These are phyloP conservation scores for Trifolium fragiferum DNA, from an alignment of 306 rosid species.

Conservation along the genomic window DNA sequence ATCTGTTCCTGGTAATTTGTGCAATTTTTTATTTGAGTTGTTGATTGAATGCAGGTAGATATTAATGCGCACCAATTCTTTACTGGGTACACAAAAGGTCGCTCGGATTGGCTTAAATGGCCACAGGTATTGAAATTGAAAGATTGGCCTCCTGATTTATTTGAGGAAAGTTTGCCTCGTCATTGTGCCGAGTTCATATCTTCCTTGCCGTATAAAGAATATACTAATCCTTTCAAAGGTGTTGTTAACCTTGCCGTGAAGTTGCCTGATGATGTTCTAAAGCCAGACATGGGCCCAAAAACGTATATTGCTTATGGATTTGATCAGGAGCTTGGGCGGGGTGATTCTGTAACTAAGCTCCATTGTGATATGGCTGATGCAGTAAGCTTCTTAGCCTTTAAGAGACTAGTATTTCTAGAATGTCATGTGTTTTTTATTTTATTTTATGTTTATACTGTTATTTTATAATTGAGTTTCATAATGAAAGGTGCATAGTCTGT, in stretches of 20 bases:
- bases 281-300: constrained; percentile 93
- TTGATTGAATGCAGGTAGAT: constrained; percentile 59
- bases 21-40: constrained; percentile 6
- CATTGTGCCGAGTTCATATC: constrained; percentile 76
- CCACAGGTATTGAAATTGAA: constrained; percentile 84
- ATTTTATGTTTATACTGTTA: neutral
- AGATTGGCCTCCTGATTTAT: constrained; percentile 82
- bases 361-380: constrained; percentile 92
- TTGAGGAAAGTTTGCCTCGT: constrained; percentile 76
- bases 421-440: neutral
- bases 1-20: constrained; percentile 3
- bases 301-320: constrained; percentile 88
- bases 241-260: constrained; percentile 60
- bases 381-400: constrained; percentile 48
- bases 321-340: constrained; percentile 84
- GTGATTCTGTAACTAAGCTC: constrained; percentile 91
- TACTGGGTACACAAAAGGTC: constrained; percentile 65
- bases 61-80: constrained; percentile 75
- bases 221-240: constrained; percentile 67
- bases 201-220: constrained; percentile 76
- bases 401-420: neutral
- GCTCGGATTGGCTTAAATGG: constrained; percentile 47
- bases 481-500: neutral
- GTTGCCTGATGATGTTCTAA: constrained; percentile 41
- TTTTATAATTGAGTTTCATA: neutral